These are phyloP conservation scores for Coniochaeta hoffmannii DNA, from an alignment of 2,329 filamentous ascomycete genomes.

Conservation along the genomic window DNA sequence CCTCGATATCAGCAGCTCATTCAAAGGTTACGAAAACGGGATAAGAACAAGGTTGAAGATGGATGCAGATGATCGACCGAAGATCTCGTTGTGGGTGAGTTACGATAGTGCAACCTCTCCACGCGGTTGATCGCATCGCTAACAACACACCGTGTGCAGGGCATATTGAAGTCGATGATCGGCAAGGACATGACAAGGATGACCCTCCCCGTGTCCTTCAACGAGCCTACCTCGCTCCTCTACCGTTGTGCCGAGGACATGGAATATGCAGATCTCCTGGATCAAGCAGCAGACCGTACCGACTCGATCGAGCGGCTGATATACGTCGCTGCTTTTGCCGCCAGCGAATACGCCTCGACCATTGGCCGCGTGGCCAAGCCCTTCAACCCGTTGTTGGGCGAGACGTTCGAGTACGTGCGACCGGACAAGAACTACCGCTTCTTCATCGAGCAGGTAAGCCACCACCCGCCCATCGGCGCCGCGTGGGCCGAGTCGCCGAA, in stretches of 20 bases:
- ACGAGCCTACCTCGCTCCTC: constrained; percentile 91
- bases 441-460: constrained; percentile 96
- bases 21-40: constrained; percentile 86
- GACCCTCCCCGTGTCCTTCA: constrained; percentile 96
- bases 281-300: constrained; percentile 74
- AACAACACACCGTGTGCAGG: constrained; percentile 45
- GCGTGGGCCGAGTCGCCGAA: constrained; percentile 86
- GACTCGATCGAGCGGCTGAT: constrained; percentile 90
- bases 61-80: constrained; percentile 87
- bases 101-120: not conserved
- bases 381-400: constrained; percentile 92
- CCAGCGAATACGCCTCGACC: constrained; percentile 93
- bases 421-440: constrained; percentile 98
- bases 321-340: constrained; percentile 92
- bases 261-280: constrained; percentile 91
- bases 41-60: constrained; percentile 73
- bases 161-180: constrained; percentile 98
- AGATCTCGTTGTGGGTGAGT: constrained; percentile 91
- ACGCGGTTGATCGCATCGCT: constrained; percentile 8
- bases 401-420: constrained; percentile 93
- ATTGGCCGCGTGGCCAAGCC: constrained; percentile 96
- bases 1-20: constrained; percentile 67
- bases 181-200: constrained; percentile 99
- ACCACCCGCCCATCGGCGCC: constrained; percentile 91
- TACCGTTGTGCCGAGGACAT: constrained; percentile 96